Base-by-base conservation (phyloP, 495 filamentous ascomycete species). In the Patellaria atrata region DNA sequence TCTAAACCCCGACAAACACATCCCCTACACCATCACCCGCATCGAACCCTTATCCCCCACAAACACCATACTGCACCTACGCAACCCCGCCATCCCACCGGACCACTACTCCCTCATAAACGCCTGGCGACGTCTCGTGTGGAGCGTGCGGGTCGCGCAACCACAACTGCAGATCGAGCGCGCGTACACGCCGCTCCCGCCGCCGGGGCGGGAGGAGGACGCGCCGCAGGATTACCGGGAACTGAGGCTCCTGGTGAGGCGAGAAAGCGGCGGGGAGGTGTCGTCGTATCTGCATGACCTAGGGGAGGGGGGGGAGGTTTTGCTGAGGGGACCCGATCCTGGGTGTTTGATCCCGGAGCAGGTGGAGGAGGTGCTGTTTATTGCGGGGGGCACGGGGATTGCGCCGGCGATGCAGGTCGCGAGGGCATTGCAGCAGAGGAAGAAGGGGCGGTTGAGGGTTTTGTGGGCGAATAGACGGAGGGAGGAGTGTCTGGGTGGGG, bases 321-420 rank as follows among this genome's bases (percentile, higher is more conserved):
- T 82, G 46, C 52, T 94, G 12, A 70, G 89, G 25, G 87, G 87
- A 0, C 85, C 84, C 12, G 67, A 74, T 41, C 45, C 73, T 7
- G 85, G 91, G 25, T 82, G 64, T 39, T 66, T 57, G 44, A 70
- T 77, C 22, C 78, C 63, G 8, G 37, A 50, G 10, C 48, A 59
- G 27, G 75, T 59, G 23, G 60, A 55, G 13, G 56, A 69, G 21
- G 63, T 94, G 2, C 50, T 94, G 2, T 94, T 96, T 54, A 60
- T 94, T 21, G 89, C 87, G 10, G 89, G 86, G 0, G 89, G 89
- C 0, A 97, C 89, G 4, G 89, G 87, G 0, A 89, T 97, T 52
- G 84, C 82, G 15, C 82, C 87, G 1, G 89, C 87, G 21, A 51
- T 94, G 44, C 87, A 96, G 56, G 67, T 75, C 16, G 81, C 71